phyloP scores from a whole-genome alignment of 2,329 filamentous ascomycete genomes.

The Penicillium sp. region DNA sequence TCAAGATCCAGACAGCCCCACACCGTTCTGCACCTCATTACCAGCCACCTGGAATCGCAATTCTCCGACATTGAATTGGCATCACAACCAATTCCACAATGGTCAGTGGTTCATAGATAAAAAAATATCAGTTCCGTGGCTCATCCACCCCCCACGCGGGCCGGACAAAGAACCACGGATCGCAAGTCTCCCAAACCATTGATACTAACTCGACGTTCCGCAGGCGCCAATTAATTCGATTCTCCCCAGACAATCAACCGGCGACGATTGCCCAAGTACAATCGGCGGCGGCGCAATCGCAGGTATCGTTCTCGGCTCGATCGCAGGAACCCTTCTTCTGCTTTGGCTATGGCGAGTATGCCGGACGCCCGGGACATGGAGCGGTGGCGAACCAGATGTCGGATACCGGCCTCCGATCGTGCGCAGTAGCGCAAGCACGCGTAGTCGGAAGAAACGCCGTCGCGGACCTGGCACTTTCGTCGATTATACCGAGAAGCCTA shows the following conservation, averaged over 20 bases:
- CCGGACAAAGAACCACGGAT: constrained; percentile 13
- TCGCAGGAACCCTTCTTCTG: constrained; percentile 38
- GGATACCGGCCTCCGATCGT: constrained; percentile 24
- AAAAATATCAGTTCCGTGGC: not conserved
- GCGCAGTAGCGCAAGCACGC: constrained; percentile 13
- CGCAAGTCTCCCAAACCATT: not conserved
- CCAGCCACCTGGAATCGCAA: constrained; percentile 2
- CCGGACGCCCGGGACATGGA: constrained; percentile 22
- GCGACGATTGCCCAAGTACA: constrained; percentile 28
- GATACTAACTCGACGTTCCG: not conserved
- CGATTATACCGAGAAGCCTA: constrained; percentile 36
- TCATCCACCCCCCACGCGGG: not conserved
- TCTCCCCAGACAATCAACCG: constrained; percentile 26
- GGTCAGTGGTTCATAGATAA: constrained; percentile 2
- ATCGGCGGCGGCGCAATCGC: constrained; percentile 40
- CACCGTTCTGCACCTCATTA: constrained; percentile 4
- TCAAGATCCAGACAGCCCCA: constrained; percentile 4
- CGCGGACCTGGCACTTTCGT: constrained; percentile 28
- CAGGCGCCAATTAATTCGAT: constrained; percentile 22
- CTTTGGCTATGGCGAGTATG: constrained; percentile 39
- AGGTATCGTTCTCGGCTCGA: constrained; percentile 43
- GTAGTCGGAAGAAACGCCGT: constrained; percentile 21
- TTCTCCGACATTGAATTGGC: not conserved
- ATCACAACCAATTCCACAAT: not conserved
- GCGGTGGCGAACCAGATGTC: constrained; percentile 25